Evolutionary conservation across 2,329 filamentous ascomycete species (phyloP), one percentile per base, ranked within the genome.

Genomic region (Fusarium setosum): DNA sequence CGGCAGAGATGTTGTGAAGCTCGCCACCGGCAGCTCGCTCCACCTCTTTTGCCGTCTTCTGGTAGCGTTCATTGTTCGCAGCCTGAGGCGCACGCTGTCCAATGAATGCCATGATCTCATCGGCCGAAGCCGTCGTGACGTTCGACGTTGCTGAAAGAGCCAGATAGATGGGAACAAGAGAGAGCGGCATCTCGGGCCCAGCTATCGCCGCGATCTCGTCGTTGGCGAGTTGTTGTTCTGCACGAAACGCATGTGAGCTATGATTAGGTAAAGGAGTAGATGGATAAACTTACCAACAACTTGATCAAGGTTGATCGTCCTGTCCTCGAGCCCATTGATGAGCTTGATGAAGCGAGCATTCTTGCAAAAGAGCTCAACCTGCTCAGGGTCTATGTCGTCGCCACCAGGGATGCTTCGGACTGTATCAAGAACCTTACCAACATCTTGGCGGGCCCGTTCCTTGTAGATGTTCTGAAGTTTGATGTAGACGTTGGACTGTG

Each of bases 381-480:
- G 93, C 52, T 87, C 86, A 41, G 88, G 82, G 44, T 91, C 84
- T 56, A 97, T 84, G 65, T 75, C 74, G 68, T 79, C 82, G 73
- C 77, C 87, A 77, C 75, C 78, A 29, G 82, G 74, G 50, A 79
- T 75, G 31, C 81, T 77, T 44, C 87, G 88, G 38, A 93, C 89
- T 12, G 79, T 87, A 12, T 83, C 79, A 4, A 93, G 80, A 3
- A 98, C 91, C 76, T 97, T 91, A 26, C 87, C 86, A 13, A 90
- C 82, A 72, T 99, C 96, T 72, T 86, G 82, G 31, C 91, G 88
- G 40, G 96, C 94, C 77, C 97, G 97, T 20, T 83, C 79, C 79
- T 97, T 97, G 86, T 98, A 99, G 60, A 98, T 88, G 71, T 92
- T 95, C 76, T 98, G 96, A 12, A 99, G 85, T 71, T 90, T 85